Evolutionary conservation across 2,329 filamentous ascomycete species (phyloP).

Genomic region (Talaromyces sp.): DNA sequence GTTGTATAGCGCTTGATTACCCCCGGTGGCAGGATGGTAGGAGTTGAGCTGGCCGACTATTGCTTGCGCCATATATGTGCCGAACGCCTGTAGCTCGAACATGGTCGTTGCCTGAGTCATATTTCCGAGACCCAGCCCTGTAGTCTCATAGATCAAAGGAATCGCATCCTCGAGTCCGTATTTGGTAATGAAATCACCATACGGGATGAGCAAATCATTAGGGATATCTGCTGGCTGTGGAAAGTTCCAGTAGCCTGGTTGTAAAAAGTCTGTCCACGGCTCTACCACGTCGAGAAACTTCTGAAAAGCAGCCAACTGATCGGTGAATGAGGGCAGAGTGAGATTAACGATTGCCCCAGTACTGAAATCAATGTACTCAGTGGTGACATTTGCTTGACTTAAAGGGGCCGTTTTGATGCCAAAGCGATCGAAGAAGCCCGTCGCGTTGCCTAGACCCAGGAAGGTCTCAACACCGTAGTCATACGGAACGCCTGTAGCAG

Average conservation of each 20-base stretch:
- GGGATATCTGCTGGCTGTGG: constrained; percentile 39
- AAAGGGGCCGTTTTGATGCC: constrained; percentile 24
- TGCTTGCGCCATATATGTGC: constrained; percentile 10
- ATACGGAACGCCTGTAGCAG: constrained; percentile 27
- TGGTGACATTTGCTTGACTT: constrained; percentile 21
- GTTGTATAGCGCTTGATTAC: constrained; percentile 44
- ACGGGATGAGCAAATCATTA: constrained; percentile 47
- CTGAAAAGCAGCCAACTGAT: constrained; percentile 1
- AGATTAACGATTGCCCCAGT: constrained; percentile 19
- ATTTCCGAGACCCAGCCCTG: constrained; percentile 42
- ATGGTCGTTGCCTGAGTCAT: constrained; percentile 18
- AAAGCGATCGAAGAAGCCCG: constrained; percentile 29
- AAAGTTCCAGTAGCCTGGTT: constrained; percentile 34
- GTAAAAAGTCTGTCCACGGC: constrained; percentile 11
- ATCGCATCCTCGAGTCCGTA: constrained; percentile 46
- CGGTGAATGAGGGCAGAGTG: constrained; percentile 10
- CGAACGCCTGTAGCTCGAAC: constrained; percentile 12
- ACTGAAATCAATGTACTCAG: constrained; percentile 30
- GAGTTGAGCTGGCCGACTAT: constrained; percentile 7
- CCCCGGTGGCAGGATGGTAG: constrained; percentile 19
- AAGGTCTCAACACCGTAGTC: constrained; percentile 35
- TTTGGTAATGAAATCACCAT: constrained; percentile 49
- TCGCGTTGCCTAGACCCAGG: constrained; percentile 31
- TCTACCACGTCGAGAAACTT: constrained; percentile 8
- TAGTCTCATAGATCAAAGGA: constrained; percentile 40